These are phyloP conservation scores for Alternaria angustiovoidea DNA, from an alignment of 2,329 filamentous ascomycete species.

Conservation along the genomic window DNA sequence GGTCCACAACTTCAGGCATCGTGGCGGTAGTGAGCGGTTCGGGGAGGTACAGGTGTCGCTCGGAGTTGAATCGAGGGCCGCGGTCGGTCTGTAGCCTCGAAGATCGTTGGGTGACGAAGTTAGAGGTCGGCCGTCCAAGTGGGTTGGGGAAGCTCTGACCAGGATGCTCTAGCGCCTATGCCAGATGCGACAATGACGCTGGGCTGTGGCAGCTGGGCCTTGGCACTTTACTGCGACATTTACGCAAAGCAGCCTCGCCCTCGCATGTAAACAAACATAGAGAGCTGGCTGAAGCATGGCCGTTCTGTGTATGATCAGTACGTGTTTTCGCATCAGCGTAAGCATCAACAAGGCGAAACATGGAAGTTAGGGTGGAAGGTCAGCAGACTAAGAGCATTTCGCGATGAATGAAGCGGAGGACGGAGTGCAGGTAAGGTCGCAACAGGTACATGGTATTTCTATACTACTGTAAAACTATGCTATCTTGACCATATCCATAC, in stretches of 20 bases:
- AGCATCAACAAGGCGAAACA: background rate
- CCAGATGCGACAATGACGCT: slow-evolving; percentile 18
- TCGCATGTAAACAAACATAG: background rate
- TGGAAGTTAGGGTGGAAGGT: background rate
- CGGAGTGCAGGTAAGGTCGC: background rate
- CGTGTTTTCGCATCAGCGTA: background rate
- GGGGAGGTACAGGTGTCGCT: slow-evolving; percentile 27
- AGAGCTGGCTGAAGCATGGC: background rate
- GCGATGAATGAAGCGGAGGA: background rate
- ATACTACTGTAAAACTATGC: background rate
- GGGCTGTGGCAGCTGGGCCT: slow-evolving; percentile 8
- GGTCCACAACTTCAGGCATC: slow-evolving; percentile 54
- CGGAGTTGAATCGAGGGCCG: slow-evolving; percentile 25
- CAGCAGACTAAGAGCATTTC: background rate
- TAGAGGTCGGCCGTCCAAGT: slow-evolving; percentile 34
- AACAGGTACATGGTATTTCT: background rate
- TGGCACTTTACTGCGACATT: slow-evolving; percentile 5
- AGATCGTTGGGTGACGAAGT: slow-evolving; percentile 32
- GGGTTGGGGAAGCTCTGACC: slow-evolving; percentile 39
- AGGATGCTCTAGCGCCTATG: slow-evolving; percentile 21
- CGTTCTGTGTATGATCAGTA: too few relatives aligned
- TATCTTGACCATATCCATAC: background rate
- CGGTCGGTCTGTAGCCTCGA: slow-evolving; percentile 28
- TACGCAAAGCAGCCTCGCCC: background rate
- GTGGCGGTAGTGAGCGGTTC: slow-evolving; percentile 37